Evolutionary conservation across 352 stramenopile species (phyloP).

Genomic region (Pythium aquatile): DNA sequence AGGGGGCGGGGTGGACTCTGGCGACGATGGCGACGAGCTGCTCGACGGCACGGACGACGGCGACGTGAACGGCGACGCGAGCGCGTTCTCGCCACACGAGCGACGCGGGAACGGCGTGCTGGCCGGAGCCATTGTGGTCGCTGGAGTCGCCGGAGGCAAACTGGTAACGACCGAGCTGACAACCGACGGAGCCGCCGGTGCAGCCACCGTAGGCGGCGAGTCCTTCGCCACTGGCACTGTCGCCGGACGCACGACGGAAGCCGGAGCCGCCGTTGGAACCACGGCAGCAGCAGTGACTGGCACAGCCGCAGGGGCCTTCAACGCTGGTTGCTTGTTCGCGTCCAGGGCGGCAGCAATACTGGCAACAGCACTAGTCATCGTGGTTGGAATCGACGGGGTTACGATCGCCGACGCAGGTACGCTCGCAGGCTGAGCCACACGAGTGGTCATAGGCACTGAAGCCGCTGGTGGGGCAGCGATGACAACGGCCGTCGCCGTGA

Average conservation of each 20-base stretch:
- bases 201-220: neutral
- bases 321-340: neutral
- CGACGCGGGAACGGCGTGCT: slow-evolving; percentile 34
- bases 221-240: slow-evolving; percentile 1
- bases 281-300: neutral
- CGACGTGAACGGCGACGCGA: slow-evolving; percentile 44
- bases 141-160: slow-evolving; percentile 16
- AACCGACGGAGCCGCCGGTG: neutral
- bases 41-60: slow-evolving; percentile 37
- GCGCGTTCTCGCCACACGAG: slow-evolving; percentile 49
- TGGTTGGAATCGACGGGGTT: neutral
- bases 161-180: neutral
- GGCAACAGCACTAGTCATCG: neutral
- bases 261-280: neutral
- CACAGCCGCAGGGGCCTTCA: slow-evolving; percentile 8
- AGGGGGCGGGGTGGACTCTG: slow-evolving; percentile 43
- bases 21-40: slow-evolving; percentile 41
- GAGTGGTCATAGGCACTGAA: neutral
- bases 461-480: slow-evolving; percentile 8
- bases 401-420: neutral
- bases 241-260: slow-evolving; percentile 1
- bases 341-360: slow-evolving; percentile 5
- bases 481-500: slow-evolving; percentile 26
- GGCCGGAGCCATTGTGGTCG: slow-evolving; percentile 31
- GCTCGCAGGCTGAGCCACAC: neutral